phyloP scores from a whole-genome alignment of 495 filamentous ascomycete species.

The Penicillium lividum region DNA sequence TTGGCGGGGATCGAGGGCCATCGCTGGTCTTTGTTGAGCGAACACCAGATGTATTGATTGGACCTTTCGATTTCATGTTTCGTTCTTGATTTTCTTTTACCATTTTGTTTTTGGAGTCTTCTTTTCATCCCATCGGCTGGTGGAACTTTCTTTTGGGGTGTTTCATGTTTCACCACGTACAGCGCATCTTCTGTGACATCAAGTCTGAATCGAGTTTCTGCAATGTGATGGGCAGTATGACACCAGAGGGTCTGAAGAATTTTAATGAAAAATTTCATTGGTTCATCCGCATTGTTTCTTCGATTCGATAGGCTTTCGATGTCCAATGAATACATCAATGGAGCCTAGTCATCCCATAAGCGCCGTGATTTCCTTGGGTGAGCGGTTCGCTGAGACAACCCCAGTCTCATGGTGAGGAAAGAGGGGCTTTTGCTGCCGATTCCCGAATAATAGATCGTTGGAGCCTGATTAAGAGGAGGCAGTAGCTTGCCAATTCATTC shows the following conservation, averaged over 20 bases:
- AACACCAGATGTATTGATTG: constrained; percentile 21
- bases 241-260: constrained; percentile 26
- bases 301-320: constrained; percentile 26
- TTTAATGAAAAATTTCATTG: constrained; percentile 21
- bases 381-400: constrained; percentile 35
- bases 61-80: constrained; percentile 22
- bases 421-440: constrained; percentile 15
- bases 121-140: constrained; percentile 22
- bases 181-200: constrained; percentile 31
- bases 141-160: constrained; percentile 20
- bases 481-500: background rate
- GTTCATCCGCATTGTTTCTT: constrained; percentile 14
- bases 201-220: constrained; percentile 37
- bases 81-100: constrained; percentile 1
- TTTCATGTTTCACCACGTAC: constrained; percentile 37
- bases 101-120: constrained; percentile 22
- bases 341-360: constrained; percentile 40
- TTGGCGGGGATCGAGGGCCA: constrained; percentile 11
- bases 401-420: constrained; percentile 23
- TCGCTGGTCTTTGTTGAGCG: constrained; percentile 18
- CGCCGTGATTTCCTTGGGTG: constrained; percentile 31
- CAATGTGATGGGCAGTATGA: constrained; percentile 27
- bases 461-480: background rate
- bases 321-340: constrained; percentile 34
- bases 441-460: constrained; percentile 9